These are phyloP conservation scores for Colletotrichum zoysiae DNA, from an alignment of 2,329 filamentous ascomycete species.

Conservation along the genomic window DNA sequence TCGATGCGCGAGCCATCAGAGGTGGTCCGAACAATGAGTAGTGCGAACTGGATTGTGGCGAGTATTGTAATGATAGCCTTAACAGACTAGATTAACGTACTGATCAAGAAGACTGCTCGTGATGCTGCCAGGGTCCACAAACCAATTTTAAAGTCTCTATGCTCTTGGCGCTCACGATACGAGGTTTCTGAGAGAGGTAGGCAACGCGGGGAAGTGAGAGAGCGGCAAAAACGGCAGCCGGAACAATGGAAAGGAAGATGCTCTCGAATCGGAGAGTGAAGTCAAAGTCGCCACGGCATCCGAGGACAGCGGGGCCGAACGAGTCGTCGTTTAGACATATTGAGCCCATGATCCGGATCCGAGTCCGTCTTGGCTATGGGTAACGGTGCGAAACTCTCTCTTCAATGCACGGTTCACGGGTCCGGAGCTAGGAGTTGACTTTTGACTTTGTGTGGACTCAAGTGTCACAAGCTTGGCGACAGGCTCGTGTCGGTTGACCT, in stretches of 20 bases:
- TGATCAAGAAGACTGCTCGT: no score
- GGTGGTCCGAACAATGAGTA: slow-evolving; percentile 49
- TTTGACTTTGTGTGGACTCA: neutral
- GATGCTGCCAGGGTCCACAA: neutral
- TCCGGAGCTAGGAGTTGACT: no score
- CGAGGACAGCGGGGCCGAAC: slow-evolving; percentile 54
- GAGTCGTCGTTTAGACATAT: slow-evolving; percentile 49
- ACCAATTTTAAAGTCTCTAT: slow-evolving; percentile 47
- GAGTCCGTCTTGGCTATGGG: neutral
- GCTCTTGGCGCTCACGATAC: slow-evolving; percentile 48
- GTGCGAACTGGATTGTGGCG: slow-evolving; percentile 48
- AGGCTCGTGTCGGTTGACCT: neutral
- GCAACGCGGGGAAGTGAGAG: slow-evolving; percentile 49
- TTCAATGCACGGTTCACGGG: neutral
- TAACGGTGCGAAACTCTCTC: slow-evolving; percentile 2
- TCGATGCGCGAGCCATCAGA: slow-evolving; percentile 40
- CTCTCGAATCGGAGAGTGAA: slow-evolving; percentile 60
- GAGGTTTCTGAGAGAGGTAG: slow-evolving; percentile 46
- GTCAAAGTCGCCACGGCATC: slow-evolving; percentile 58
- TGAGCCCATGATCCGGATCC: slow-evolving; percentile 31
- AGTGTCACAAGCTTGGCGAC: neutral
- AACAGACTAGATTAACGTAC: neutral
- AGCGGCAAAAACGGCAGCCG: slow-evolving; percentile 52
- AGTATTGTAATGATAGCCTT: slow-evolving; percentile 45
- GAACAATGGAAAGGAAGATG: slow-evolving; percentile 55